Percentiles rank a stretch among this genome's conserved stretches.
Conservation (phyloP, 2,329 filamentous ascomycete species). For the Curvularia hawaiiensis region DNA sequence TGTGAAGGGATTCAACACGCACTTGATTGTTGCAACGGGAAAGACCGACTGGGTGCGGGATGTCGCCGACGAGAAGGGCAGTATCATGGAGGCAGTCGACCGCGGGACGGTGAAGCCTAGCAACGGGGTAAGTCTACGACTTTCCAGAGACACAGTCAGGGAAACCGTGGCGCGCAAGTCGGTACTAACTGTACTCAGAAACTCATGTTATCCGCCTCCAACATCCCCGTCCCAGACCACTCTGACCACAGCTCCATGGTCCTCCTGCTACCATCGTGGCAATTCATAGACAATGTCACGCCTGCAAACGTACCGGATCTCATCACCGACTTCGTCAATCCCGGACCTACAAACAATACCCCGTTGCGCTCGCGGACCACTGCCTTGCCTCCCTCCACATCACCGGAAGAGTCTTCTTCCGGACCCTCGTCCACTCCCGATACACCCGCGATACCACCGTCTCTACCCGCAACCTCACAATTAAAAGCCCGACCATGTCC, state of each 20-base stretch:
- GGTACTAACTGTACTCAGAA: conserved; percentile 55
- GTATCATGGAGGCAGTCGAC: conserved; percentile 60
- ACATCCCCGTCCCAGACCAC: conserved; percentile 78
- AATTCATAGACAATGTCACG: conserved; percentile 80
- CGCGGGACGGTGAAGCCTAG: conserved; percentile 61
- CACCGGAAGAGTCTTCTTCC: conserved; percentile 24
- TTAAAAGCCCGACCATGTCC: conserved; percentile 71
- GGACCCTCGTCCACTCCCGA: conserved; percentile 12
- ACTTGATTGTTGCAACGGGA: conserved; percentile 90
- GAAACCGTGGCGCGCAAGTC: neutral
- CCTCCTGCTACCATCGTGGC: conserved; percentile 84
- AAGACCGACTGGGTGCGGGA: conserved; percentile 94
- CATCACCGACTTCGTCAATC: conserved; percentile 71
- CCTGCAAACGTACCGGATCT: conserved; percentile 74
- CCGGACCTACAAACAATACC: conserved; percentile 73
- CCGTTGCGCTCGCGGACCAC: conserved; percentile 53
- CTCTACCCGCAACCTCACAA: conserved; percentile 38
- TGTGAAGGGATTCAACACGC: conserved; percentile 85
- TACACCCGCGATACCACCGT: conserved; percentile 29
- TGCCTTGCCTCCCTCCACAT: conserved; percentile 12
- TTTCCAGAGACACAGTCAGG: neutral
- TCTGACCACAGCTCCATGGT: conserved; percentile 72
- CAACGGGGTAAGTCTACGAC: conserved; percentile 65
- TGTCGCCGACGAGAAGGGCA: conserved; percentile 77
- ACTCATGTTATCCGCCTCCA: conserved; percentile 89